Base-by-base conservation (phyloP, 1,139 yeast species). In the Blastobotrys capitulatus region DNA sequence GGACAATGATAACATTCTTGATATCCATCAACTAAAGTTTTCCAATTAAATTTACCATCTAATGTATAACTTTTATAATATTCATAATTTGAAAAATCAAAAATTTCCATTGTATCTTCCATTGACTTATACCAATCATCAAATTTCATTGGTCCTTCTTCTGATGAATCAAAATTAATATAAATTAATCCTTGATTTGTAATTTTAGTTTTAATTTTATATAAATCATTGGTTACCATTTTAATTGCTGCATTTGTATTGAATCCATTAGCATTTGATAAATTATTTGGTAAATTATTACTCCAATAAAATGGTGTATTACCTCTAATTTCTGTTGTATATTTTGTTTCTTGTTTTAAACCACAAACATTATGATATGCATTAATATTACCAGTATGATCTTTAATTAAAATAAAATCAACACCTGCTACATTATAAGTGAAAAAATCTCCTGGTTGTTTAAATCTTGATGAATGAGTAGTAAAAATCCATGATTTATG, bases 281-380 rank as follows among this genome's bases (percentile, higher is more conserved):
- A 37, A 12, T 40, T 37, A 20, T 42, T 32, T n/a, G 41, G 36
- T 15, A 26, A 10, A 12, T 29, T 35, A n/a, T n/a, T 22, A 31
- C 47, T 38, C 50, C 50, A 47, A 38, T 44, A 27, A 35, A 43
- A 44, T 8, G 43, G 26, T 15, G 39, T 42, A 20, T 35, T 18
- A 15, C 44, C 50, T 4, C 46, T 46, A 25, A 43, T 26, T 35
- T 43, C 46, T 25, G n/a, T 15, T 10, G 39, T 47, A 22, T 31
- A 40, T 2, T 16, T 16, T 27, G 40, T 34, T n/a, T 42, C 47
- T 29, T 47, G 46, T 25, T 29, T 43, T 25, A 47, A 15, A 6
- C 50, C 47, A 31, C 50, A 47, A n/a, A 47, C 50, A 22, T 47
- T 47, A 36, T 47, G 50, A 38, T 43, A 47, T 7, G 41, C 50